These are phyloP conservation scores for Carex arenaria DNA, from an alignment of 202 grass and related monocot species.

Conservation along the genomic window DNA sequence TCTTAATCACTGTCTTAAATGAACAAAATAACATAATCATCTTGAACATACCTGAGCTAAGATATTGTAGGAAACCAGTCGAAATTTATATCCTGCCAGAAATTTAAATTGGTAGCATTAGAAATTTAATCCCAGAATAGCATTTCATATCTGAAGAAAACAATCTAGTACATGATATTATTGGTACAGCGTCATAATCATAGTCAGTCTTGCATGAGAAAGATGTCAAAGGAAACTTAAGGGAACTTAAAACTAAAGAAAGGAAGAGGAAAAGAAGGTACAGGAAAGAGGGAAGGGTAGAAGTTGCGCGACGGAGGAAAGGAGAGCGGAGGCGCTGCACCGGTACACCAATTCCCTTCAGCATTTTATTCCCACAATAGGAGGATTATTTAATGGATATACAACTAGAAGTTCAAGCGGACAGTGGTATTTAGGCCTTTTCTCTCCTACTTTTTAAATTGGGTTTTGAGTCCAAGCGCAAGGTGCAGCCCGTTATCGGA, in stretches of 20 bases:
- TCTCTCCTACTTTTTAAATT: background rate
- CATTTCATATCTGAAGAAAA: background rate
- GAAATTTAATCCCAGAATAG: background rate
- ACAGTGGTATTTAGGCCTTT: background rate
- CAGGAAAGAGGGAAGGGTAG: conserved; percentile 24
- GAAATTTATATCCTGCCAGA: conserved; percentile 47
- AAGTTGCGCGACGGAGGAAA: background rate
- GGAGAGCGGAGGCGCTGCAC: conserved; percentile 7
- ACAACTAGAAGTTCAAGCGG: background rate
- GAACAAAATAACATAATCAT: background rate
- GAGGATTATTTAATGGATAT: background rate
- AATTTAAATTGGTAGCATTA: background rate
- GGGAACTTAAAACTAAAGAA: background rate
- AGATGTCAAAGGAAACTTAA: background rate
- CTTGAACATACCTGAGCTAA: conserved; percentile 65
- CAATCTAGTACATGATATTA: background rate
- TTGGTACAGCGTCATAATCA: background rate
- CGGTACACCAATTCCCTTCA: background rate
- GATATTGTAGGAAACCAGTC: conserved; percentile 88
- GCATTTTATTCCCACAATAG: background rate
- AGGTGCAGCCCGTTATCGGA: background rate
- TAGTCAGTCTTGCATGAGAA: background rate
- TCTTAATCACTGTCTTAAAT: background rate
- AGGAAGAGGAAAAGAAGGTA: background rate
- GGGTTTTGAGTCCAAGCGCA: background rate